Percentiles rank a stretch among this genome's conserved stretches.
Conservation (phyloP, 805 yeast species). For the Candida cerambycidarum region DNA sequence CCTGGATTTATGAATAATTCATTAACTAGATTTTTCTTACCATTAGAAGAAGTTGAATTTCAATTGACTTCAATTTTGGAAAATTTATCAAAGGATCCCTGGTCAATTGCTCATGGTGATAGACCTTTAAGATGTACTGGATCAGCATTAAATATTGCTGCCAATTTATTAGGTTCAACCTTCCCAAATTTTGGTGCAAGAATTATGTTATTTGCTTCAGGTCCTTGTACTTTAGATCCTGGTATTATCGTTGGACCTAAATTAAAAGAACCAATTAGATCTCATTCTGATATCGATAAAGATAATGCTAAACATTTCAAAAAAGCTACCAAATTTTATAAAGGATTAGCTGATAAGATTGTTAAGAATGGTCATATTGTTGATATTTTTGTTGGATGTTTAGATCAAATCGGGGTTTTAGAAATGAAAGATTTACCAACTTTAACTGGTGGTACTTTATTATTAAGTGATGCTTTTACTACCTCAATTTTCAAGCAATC, state of each 20-base stretch:
- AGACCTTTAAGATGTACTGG: slow-evolving; percentile 61
- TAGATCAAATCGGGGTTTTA: slow-evolving; percentile 66
- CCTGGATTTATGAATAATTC: slow-evolving; percentile 12
- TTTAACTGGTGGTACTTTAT: slow-evolving; percentile 62
- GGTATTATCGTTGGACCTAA: slow-evolving; percentile 58
- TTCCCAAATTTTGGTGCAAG: slow-evolving; percentile 53
- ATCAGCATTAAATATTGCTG: slow-evolving; percentile 53
- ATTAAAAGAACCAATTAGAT: slow-evolving; percentile 62
- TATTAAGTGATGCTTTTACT: slow-evolving; percentile 63
- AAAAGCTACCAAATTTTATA: slow-evolving; percentile 47
- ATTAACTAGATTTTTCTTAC: slow-evolving; percentile 43
- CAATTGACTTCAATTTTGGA: slow-evolving; percentile 50
- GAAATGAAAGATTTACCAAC: slow-evolving; percentile 63
- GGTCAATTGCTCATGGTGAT: slow-evolving; percentile 64
- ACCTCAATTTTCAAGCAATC: slow-evolving; percentile 71
- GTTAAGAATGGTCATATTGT: slow-evolving; percentile 54
- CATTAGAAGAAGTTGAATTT: slow-evolving; percentile 50
- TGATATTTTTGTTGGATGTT: slow-evolving; percentile 61
- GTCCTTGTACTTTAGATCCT: slow-evolving; percentile 67
- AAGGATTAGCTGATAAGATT: slow-evolving; percentile 46
- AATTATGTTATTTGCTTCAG: slow-evolving; percentile 84
- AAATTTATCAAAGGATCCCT: slow-evolving; percentile 65
- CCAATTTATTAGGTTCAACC: slow-evolving; percentile 39
- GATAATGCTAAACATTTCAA: slow-evolving; percentile 33
- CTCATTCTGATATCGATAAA: slow-evolving; percentile 60